Conservation (phyloP, 768 basidiomycete genomes). For the Suillus fuscotomentosus region DNA sequence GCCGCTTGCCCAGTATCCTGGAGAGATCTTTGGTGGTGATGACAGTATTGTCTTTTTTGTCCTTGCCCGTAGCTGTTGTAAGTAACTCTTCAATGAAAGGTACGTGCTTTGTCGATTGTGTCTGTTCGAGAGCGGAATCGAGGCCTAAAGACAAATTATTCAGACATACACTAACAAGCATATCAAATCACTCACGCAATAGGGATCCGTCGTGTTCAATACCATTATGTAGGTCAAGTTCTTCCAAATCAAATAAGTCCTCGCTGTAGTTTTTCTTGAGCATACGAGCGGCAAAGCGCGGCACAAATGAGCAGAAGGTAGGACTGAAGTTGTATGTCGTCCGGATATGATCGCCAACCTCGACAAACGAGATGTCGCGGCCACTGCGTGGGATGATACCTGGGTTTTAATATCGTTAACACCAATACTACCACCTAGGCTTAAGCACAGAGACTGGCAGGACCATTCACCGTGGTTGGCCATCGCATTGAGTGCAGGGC, state of each 20-base stretch:
- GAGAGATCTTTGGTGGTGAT: slow-evolving; percentile 63
- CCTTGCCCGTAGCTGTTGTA: slow-evolving; percentile 57
- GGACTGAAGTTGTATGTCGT: slow-evolving; percentile 69
- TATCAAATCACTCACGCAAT: slow-evolving; percentile 23
- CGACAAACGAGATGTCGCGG: slow-evolving; percentile 62
- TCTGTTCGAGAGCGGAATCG: slow-evolving; percentile 43
- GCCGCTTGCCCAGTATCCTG: slow-evolving; percentile 55
- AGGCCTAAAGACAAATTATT: slow-evolving; percentile 42
- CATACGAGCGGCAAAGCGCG: slow-evolving; percentile 56
- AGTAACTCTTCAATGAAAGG: slow-evolving; percentile 61
- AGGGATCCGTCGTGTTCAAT: slow-evolving; percentile 37
- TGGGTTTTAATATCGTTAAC: slow-evolving; percentile 5
- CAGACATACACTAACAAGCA: neutral
- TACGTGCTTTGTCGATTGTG: slow-evolving; percentile 53
- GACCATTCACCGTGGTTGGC: slow-evolving; percentile 69
- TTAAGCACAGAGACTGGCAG: neutral
- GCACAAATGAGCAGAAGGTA: slow-evolving; percentile 66
- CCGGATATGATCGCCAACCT: slow-evolving; percentile 40
- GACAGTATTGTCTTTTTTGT: slow-evolving; percentile 41
- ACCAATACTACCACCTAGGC: neutral
- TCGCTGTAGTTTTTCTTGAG: slow-evolving; percentile 52
- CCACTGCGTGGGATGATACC: slow-evolving; percentile 60
- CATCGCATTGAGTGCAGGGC: slow-evolving; percentile 77
- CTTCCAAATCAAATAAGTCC: slow-evolving; percentile 63
- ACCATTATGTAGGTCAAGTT: slow-evolving; percentile 71